Evolutionary conservation across 257 asterid genomes (phyloP), one percentile per base, ranked within the genome.

Genomic region (Coffea eugenioides): DNA sequence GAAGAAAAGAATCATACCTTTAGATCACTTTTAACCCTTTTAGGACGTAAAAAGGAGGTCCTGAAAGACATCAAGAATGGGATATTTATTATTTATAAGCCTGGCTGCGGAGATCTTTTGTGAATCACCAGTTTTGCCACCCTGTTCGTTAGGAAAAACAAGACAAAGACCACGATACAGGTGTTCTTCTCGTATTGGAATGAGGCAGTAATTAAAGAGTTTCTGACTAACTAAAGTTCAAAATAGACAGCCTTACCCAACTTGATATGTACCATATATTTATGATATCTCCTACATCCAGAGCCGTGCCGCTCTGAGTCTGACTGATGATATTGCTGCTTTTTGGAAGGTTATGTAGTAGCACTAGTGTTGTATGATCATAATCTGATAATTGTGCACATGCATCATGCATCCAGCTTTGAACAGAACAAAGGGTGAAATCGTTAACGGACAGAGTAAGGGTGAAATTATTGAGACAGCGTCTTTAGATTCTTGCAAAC

Each of bases 1-100:
- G 83, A 85, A 85, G 81, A 88, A 87, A 13, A 85, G 80, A 71
- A 85, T 59, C 93, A 88, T 90, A 15, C 82, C 34, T 78, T 68
- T 27, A 13, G 6, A 16, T 51, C 52, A 39, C n/a, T 78, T 46
- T 51, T 6, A 27, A 7, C 51, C n/a, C 66, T 61, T 81, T 83
- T 82, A 79, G 48, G 52, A 84, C 27, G 79, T 51, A 45, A 85
- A 78, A 39, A 74, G 71, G 77, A 77, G 25, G 74, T 34, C 10
- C 15, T 76, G 12, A 8, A 27, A 56, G 5, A 39, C 3, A 39
- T 39, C 43, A 39, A 39, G 27, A 46, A 51, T n/a, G 66, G 66
- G 83, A 76, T 86, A 80, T 71, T 75, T 83, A 83, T 83, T 86
- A 80, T 71, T 75, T 83, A 83, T 83, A 83, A 74, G 65, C 39